A percentile compares a stretch with the other conserved stretches of the same genome.
phyloP scores from a whole-genome alignment of 2,329 filamentous ascomycete genomes.

The Aureobasidium leucospermi region DNA sequence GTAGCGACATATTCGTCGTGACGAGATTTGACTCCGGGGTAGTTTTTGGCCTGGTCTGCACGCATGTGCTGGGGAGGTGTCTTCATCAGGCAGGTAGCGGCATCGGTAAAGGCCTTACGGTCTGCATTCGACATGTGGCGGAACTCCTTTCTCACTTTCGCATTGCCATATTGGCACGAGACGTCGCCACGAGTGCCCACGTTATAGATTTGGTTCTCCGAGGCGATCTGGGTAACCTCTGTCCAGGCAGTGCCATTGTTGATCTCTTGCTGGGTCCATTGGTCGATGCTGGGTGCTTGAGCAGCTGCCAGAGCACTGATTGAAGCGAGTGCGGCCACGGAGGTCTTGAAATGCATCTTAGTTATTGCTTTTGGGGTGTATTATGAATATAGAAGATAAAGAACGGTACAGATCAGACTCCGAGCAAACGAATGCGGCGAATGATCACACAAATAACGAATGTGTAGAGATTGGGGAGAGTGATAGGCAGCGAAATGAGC shows the following conservation, averaged over 20 bases:
- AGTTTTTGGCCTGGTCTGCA: slow-evolving; percentile 19
- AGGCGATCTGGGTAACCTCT: slow-evolving; percentile 23
- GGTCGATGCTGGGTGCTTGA: slow-evolving; percentile 9
- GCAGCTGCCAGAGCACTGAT: slow-evolving; percentile 9
- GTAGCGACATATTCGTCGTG: slow-evolving; percentile 21
- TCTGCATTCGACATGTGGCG: slow-evolving; percentile 19
- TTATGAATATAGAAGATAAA: not conserved
- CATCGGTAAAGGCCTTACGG: slow-evolving; percentile 26
- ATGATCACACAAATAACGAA: not conserved
- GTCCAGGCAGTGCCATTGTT: slow-evolving; percentile 23
- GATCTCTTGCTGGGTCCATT: slow-evolving; percentile 22
- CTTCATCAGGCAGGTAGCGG: slow-evolving; percentile 24
- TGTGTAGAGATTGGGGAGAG: not conserved
- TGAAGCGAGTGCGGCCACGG: not conserved
- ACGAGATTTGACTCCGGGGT: slow-evolving; percentile 25
- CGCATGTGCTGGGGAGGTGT: slow-evolving; percentile 23
- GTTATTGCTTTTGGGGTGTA: not conserved
- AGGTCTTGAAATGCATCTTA: not conserved
- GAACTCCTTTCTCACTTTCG: slow-evolving; percentile 17
- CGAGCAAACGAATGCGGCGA: slow-evolving; percentile 11
- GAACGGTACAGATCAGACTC: not conserved
- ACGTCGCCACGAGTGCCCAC: slow-evolving; percentile 18
- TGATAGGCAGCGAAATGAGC: not conserved
- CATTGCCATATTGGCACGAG: slow-evolving; percentile 25
- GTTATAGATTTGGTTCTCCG: slow-evolving; percentile 22